Percentiles rank a stretch among this genome's conserved stretches.
Evolutionary conservation across 805 yeast genomes (phyloP).

Genomic region (Peterozyma toletana): DNA sequence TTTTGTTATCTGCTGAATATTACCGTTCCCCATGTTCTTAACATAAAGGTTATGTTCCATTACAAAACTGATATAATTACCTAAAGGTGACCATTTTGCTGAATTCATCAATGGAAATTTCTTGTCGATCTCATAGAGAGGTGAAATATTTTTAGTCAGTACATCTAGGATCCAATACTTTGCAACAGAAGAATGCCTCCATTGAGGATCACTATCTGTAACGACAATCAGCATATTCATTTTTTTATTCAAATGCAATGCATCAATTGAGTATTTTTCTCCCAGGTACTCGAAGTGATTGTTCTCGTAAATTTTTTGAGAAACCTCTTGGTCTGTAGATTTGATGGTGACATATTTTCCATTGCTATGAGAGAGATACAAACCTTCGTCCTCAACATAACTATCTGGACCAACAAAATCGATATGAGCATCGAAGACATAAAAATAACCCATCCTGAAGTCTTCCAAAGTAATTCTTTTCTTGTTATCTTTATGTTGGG

Average conservation of each 20-base stretch:
- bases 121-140: constrained; percentile 13
- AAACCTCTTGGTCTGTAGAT: constrained; percentile 21
- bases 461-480: constrained; percentile 19
- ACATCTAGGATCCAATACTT: constrained; percentile 58
- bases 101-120: constrained; percentile 34
- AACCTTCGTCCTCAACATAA: constrained; percentile 35
- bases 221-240: constrained; percentile 45
- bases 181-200: constrained; percentile 65
- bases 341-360: constrained; percentile 12
- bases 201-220: constrained; percentile 43
- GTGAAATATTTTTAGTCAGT: constrained; percentile 22
- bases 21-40: constrained; percentile 24
- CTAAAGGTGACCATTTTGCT: constrained; percentile 56
- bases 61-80: constrained; percentile 49
- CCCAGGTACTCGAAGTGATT: constrained; percentile 34
- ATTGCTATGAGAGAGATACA: constrained; percentile 20
- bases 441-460: constrained; percentile 21
- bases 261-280: constrained; percentile 28
- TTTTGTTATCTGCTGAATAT: constrained; percentile 28
- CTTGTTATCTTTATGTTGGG: constrained; percentile 1
- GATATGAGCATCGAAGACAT: constrained; percentile 16
- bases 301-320: constrained; percentile 21
- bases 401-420: constrained; percentile 18
- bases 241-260: constrained; percentile 35
- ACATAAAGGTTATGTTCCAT: constrained; percentile 48